Conservation (phyloP, 2,329 filamentous ascomycete genomes). For the Thelonectria rubi region DNA sequence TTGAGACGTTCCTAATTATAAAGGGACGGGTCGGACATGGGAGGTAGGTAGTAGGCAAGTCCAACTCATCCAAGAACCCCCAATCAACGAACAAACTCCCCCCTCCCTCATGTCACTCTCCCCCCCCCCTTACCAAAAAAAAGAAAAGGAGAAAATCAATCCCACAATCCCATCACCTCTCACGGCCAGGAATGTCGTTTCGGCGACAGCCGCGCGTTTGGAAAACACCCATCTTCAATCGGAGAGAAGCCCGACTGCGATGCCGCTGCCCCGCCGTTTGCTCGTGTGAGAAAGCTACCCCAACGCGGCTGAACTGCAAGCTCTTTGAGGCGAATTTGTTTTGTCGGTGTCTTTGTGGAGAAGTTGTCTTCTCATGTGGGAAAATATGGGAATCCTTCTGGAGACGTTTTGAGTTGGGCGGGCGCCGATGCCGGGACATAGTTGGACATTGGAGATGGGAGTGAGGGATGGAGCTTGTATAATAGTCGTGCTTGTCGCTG, state of each 20-base stretch:
- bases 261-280: not conserved
- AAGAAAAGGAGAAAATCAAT: too few species aligned
- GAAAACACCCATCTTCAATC: not conserved
- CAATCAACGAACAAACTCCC: too few species aligned
- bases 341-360: conserved; percentile 13
- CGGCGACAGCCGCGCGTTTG: conserved; percentile 16
- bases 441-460: not conserved
- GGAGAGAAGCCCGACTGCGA: conserved; percentile 21
- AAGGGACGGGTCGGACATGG: too few species aligned
- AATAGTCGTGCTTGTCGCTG: not conserved
- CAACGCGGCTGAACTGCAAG: conserved; percentile 9
- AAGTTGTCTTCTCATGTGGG: not conserved
- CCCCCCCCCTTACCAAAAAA: too few species aligned
- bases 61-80: too few species aligned
- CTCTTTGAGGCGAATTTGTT: conserved; percentile 21
- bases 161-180: not conserved
- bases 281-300: conserved; percentile 12
- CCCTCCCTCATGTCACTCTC: too few species aligned
- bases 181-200: too few species aligned
- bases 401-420: conserved; percentile 11
- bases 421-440: conserved; percentile 27
- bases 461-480: too few species aligned
- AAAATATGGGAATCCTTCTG: not conserved
- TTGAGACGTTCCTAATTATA: too few species aligned
- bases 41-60: too few species aligned